Conservation (phyloP, 441 rosid species). For the Pelargonium myrrhifolium region DNA sequence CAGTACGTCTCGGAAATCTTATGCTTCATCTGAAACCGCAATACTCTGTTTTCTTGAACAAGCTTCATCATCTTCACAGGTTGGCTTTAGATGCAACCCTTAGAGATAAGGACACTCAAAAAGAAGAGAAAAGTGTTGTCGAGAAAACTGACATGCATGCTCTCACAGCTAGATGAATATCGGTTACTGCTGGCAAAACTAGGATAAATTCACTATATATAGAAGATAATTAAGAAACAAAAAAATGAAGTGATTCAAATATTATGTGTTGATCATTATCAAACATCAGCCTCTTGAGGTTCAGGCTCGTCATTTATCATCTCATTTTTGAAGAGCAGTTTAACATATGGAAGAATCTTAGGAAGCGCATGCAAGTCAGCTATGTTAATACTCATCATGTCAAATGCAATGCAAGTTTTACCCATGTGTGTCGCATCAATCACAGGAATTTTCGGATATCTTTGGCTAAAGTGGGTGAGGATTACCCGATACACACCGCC, state of each 20-base stretch:
- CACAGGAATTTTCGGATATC: slow-evolving; percentile 83
- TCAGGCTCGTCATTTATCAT: slow-evolving; percentile 47
- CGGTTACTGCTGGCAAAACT: no score
- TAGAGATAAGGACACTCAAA: no score
- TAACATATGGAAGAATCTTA: slow-evolving; percentile 65
- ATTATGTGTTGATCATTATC: not conserved
- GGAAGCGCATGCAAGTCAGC: slow-evolving; percentile 81
- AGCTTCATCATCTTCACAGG: no score
- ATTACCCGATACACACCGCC: slow-evolving; percentile 66
- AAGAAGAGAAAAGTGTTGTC: no score
- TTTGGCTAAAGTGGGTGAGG: slow-evolving; percentile 96
- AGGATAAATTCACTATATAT: no score
- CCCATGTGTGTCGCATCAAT: slow-evolving; percentile 73
- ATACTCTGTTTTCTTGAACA: no score
- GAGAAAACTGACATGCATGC: no score
- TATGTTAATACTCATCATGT: slow-evolving; percentile 84
- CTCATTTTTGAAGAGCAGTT: slow-evolving; percentile 68
- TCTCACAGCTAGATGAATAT: no score
- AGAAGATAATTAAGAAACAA: no score
- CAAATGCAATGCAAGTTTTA: slow-evolving; percentile 85
- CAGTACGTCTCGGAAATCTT: no score
- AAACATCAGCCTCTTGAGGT: slow-evolving; percentile 36
- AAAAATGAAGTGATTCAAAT: not conserved
- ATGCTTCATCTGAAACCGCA: no score
- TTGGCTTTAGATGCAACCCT: no score